Conservation (phyloP, 768 basidiomycete species). For the Rhizopogon roseolus region DNA sequence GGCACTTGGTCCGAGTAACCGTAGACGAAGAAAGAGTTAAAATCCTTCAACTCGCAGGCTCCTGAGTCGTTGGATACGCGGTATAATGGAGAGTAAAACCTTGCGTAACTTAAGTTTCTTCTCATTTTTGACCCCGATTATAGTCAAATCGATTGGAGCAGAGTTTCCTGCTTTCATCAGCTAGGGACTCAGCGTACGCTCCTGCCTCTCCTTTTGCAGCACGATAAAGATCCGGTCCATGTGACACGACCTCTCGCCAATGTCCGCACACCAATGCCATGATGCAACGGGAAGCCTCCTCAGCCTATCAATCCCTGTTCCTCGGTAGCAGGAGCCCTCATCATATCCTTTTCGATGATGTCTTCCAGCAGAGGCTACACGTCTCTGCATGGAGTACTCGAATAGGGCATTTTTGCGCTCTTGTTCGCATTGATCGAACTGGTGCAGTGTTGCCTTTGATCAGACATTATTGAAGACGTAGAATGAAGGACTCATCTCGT, state of each 20-base stretch:
- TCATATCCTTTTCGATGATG: not conserved
- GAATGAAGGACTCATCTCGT: not conserved
- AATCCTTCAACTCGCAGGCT: not conserved
- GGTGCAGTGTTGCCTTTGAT: conserved; percentile 12
- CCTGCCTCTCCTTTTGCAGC: too few species aligned
- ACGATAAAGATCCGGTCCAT: not conserved
- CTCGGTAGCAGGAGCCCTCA: not conserved
- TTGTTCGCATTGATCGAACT: not conserved
- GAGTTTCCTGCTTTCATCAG: not conserved
- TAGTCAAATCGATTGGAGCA: not conserved
- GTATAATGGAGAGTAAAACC: too few species aligned
- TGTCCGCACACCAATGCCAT: not conserved
- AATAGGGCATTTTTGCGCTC: not conserved
- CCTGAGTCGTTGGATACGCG: not conserved
- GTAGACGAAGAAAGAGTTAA: too few species aligned
- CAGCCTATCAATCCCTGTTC: not conserved
- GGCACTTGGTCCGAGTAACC: not conserved
- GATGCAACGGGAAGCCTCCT: conserved; percentile 26
- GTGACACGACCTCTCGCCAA: not conserved
- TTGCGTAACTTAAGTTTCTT: too few species aligned
- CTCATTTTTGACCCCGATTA: conserved; percentile 29
- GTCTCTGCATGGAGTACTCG: not conserved
- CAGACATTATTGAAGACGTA: too few species aligned
- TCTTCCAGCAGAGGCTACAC: not conserved
- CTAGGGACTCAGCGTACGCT: not conserved